Evolutionary conservation across 1,139 yeast species (phyloP).

Genomic region (Hemisphaericaspora lyxosophila): DNA sequence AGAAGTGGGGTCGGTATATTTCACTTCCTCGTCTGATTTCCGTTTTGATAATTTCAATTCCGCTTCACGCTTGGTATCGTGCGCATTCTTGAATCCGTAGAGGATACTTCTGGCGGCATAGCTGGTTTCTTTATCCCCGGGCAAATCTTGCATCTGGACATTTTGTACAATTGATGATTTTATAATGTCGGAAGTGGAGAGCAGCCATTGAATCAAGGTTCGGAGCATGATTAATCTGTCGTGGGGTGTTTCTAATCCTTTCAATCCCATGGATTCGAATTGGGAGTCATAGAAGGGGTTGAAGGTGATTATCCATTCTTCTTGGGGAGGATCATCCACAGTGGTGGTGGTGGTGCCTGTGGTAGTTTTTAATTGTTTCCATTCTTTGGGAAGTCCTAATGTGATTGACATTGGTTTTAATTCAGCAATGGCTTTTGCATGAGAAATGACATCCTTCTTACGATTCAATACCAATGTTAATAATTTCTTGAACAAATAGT

Average conservation of each 20-base stretch:
- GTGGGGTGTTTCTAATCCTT: conserved; percentile 39
- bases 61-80: conserved; percentile 31
- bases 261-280: conserved; percentile 45
- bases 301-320: conserved; percentile 11
- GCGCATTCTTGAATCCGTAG: conserved; percentile 37
- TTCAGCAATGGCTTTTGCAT: conserved; percentile 39
- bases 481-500: conserved; percentile 33
- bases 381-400: conserved; percentile 48
- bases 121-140: conserved; percentile 46
- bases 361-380: conserved; percentile 25
- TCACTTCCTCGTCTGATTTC: conserved; percentile 28
- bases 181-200: conserved; percentile 43
- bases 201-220: conserved; percentile 50
- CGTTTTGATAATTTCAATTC: conserved; percentile 33
- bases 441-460: conserved; percentile 33
- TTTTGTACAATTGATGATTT: conserved; percentile 34
- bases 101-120: conserved; percentile 42
- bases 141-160: conserved; percentile 39
- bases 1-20: conserved; percentile 43
- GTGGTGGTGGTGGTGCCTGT: conserved; percentile 14
- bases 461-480: conserved; percentile 42
- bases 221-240: conserved; percentile 50
- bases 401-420: conserved; percentile 32
- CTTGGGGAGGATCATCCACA: conserved; percentile 31
- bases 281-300: conserved; percentile 36